A percentile compares a stretch with the other conserved stretches of the same genome.
phyloP scores from a whole-genome alignment of 441 rosid species.

The Aleurites moluccanus region DNA sequence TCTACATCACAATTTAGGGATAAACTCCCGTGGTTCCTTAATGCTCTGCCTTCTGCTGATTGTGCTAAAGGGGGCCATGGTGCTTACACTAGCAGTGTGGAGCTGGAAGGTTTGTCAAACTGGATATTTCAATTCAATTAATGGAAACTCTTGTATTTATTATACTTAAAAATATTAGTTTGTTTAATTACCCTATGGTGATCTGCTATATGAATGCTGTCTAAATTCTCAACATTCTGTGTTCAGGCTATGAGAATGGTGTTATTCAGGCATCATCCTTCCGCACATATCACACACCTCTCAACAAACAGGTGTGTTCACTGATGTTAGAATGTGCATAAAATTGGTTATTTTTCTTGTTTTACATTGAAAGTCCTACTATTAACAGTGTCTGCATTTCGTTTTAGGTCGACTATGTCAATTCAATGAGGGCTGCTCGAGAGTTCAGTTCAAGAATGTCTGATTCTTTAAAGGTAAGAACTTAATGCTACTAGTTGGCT shows the following conservation, averaged over 20 bases:
- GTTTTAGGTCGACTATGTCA: conserved; percentile 74
- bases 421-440: conserved; percentile 93
- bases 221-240: conserved; percentile 13
- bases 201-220: background rate
- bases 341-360: conserved; percentile 6
- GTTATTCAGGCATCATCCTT: conserved; percentile 90
- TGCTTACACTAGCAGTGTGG: conserved; percentile 90
- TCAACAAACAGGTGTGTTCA: conserved; percentile 78
- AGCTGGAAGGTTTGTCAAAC: conserved; percentile 62
- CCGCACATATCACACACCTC: conserved; percentile 99
- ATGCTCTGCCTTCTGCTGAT: conserved; percentile 91
- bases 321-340: conserved; percentile 17
- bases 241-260: conserved; percentile 73
- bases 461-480: conserved; percentile 72
- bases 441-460: conserved; percentile 80
- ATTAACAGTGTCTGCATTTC: conserved; percentile 7
- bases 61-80: conserved; percentile 99
- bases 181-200: background rate
- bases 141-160: conserved; percentile 2
- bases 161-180: background rate
- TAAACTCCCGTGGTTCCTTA: conserved; percentile 98
- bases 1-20: conserved; percentile 82
- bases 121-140: conserved; percentile 6
- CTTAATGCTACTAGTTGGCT: conserved; percentile 4
- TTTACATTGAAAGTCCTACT: background rate